Evolutionary conservation across 148 eudicot genomes (phyloP), one percentile per base, ranked within the genome.

Genomic region (Selenicereus undatus): DNA sequence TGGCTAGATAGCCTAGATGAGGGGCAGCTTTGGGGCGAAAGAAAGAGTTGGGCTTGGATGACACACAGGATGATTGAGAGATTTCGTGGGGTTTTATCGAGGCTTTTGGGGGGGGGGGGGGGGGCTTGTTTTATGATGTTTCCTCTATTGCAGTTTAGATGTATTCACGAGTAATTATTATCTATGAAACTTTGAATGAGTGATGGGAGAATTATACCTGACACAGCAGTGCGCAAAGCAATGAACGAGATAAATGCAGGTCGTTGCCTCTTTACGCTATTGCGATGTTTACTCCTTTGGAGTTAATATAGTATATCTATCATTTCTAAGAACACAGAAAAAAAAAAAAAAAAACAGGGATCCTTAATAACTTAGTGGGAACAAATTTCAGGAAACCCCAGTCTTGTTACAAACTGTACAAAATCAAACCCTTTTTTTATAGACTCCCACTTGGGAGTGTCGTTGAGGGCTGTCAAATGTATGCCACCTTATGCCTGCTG

Each of bases 241-340:
- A 96, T 96, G 99, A 96, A 96, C 85, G 99, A 96, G 92, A 96
- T 96, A 17, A 96, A 96, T 87, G 93, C 99, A 90, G 99, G 99
- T 95, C 73, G n/a, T 56, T 69, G 66, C 26, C 60, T 13, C 29
- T 42, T 73, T 66, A 75, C 68, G 21, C 36, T 76, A 8, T 29
- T 3, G 54, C 70, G 6, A 13, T 24, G 5, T 14, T 75, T 35
- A 6, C 21, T 26, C 52, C 30, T 1, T 39, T 26, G 24, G 52
- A 24, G 65, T 2, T 58, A 1, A 32, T 5, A n/a, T 65, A 50
- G 75, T 24, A 48, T 29, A 26, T 27, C 24, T 27, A n/a, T 62
- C 60, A 54, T 6, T 16, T 52, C 5, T 6, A 16, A 54, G 20
- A 54, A 54, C 21, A 80, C 93, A 96, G 89, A 98, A 78, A 16